Evolutionary conservation across 2,329 filamentous ascomycete species (phyloP).

Genomic region (Thielaviopsis ethacetica): DNA sequence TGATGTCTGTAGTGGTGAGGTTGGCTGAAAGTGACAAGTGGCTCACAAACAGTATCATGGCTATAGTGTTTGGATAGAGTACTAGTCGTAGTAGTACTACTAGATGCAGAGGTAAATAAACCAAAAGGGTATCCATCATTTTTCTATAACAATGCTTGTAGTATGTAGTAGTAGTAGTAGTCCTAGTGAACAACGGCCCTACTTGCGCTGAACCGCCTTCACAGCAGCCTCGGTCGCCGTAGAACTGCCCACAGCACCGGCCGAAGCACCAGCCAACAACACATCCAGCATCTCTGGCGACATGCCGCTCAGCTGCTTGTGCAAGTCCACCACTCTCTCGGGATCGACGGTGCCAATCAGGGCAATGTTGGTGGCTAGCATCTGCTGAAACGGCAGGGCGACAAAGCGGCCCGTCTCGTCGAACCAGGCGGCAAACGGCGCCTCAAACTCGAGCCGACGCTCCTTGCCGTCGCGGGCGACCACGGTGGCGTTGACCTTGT

Average conservation of each 20-base stretch:
- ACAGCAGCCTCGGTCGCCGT: conserved; percentile 14
- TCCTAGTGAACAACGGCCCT: too few relatives aligned
- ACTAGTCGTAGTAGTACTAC: too few relatives aligned
- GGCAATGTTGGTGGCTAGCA: conserved; percentile 53
- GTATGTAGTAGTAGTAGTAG: too few relatives aligned
- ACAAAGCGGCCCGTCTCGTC: conserved; percentile 57
- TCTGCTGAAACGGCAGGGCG: conserved; percentile 59
- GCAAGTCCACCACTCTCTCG: conserved; percentile 28
- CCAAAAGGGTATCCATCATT: not conserved
- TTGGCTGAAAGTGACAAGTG: not conserved
- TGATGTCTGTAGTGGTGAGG: too few relatives aligned
- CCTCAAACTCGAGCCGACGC: conserved; percentile 36
- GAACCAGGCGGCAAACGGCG: conserved; percentile 62
- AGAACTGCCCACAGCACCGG: conserved; percentile 16
- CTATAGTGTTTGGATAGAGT: not conserved
- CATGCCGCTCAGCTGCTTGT: conserved; percentile 23
- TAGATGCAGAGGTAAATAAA: not conserved
- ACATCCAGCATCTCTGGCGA: conserved; percentile 34
- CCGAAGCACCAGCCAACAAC: conserved; percentile 19
- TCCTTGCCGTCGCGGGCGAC: conserved; percentile 24
- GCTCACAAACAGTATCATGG: not conserved
- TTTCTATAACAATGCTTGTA: not conserved
- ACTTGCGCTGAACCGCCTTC: conserved; percentile 4
- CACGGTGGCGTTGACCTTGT: conserved; percentile 54
- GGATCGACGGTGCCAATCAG: conserved; percentile 50